These are phyloP conservation scores for Suillus variegatus DNA, from an alignment of 768 basidiomycete genomes.

Conservation along the genomic window DNA sequence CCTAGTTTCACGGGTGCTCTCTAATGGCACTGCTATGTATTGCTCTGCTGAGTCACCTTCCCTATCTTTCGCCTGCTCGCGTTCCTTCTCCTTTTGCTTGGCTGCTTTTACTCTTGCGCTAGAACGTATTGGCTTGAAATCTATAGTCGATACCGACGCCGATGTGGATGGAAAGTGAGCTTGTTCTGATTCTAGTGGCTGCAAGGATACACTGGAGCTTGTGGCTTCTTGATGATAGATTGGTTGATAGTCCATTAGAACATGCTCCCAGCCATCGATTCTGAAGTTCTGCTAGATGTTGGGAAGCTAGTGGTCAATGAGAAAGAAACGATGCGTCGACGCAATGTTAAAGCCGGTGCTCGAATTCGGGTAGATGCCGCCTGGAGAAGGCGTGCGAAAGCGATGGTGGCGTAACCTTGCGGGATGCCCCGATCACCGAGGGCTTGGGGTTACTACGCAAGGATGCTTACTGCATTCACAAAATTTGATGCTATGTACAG, in stretches of 20 bases:
- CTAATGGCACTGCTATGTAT: conserved; percentile 39
- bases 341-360: conserved; percentile 19
- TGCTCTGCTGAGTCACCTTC: conserved; percentile 51
- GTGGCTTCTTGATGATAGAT: conserved; percentile 70
- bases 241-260: conserved; percentile 91
- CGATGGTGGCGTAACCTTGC: conserved; percentile 10
- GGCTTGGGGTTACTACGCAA: conserved; percentile 7
- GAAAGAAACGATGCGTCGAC: conserved; percentile 22
- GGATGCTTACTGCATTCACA: not conserved
- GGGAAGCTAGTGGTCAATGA: conserved; percentile 25
- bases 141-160: conserved; percentile 39
- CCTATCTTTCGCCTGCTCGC: conserved; percentile 54
- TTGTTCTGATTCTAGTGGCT: conserved; percentile 43
- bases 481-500: not conserved
- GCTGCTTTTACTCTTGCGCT: conserved; percentile 78
- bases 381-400: conserved; percentile 35
- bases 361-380: conserved; percentile 14
- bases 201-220: conserved; percentile 56
- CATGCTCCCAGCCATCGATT: conserved; percentile 86
- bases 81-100: conserved; percentile 63
- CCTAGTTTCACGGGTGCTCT: conserved; percentile 45
- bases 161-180: conserved; percentile 37
- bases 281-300: conserved; percentile 21
- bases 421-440: conserved; percentile 9
- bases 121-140: conserved; percentile 64